A percentile compares a stretch with the other conserved stretches of the same genome.
Evolutionary conservation across 257 asterid genomes (phyloP).

Genomic region (Capsicum rhomboideum): DNA sequence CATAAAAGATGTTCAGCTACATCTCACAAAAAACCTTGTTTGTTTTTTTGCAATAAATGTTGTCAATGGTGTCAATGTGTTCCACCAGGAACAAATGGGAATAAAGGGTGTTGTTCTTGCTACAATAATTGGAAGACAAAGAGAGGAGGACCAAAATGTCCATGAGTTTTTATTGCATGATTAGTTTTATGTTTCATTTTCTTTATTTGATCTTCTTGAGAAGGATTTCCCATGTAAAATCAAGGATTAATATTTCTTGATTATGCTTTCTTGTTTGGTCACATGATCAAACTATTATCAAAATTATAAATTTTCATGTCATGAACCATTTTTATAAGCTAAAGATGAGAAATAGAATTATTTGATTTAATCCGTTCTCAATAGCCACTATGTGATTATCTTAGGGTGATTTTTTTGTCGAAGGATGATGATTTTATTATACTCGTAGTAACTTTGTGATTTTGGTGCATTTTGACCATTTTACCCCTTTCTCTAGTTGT

Average conservation of each 20-base stretch:
- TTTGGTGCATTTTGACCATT: too few relatives aligned
- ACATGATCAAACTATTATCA: neutral
- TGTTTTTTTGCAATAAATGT: neutral
- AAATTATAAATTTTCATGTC: neutral
- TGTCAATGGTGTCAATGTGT: neutral
- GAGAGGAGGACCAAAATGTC: constrained; percentile 1
- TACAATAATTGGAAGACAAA: neutral
- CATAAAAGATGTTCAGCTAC: neutral
- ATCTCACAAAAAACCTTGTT: neutral
- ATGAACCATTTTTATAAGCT: neutral
- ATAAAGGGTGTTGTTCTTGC: neutral
- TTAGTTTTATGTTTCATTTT: neutral
- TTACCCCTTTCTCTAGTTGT: too few relatives aligned
- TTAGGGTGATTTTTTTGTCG: too few relatives aligned
- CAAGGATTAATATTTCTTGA: neutral
- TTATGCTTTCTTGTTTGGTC: neutral
- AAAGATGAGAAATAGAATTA: too few relatives aligned
- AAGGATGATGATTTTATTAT: too few relatives aligned
- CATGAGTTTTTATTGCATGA: too few relatives aligned
- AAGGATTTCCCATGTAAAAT: neutral
- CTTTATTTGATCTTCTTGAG: neutral
- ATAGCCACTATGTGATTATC: too few relatives aligned
- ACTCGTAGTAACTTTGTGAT: too few relatives aligned
- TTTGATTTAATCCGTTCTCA: too few relatives aligned
- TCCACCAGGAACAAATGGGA: neutral